Base-by-base conservation (phyloP, 352 stramenopile genomes). In the Phytophthora europaea region DNA sequence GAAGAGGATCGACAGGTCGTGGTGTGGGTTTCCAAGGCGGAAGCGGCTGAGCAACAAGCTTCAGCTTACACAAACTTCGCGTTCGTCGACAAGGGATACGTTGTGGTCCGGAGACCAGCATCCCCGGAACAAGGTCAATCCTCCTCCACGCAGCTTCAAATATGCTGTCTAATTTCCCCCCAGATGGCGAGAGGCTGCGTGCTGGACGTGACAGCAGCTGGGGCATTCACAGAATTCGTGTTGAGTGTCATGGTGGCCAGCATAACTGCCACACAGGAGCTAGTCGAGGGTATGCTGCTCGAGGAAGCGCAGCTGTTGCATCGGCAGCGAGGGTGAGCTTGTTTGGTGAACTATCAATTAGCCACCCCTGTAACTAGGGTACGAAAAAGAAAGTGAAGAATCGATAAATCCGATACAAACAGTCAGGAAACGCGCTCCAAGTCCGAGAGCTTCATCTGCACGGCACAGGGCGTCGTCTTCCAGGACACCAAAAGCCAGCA, bases 41-140 rank as follows among this genome's bases (percentile, higher is more conserved):
- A 90, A 40, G 80, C 85, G 12, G 65, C 79, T 38, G 75, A 83
- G 67, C 34, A 73, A 2, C 70, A 75, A 40, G 13, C 47, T 6
- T 78, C 71, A 6, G 45, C 54, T 10, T 91, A 90, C 72, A 72
- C 75, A 10, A 72, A 82, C 43, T 79, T 88, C 63, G 76, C 73
- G 2, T 90, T 91, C 45, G 65, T 79, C 1, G 82, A 93, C 61
- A 82, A 87, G 38, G 85, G 85, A 9, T 93, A 90, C 75, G 81
- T 91, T 50, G 68, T 93, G 33, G 57, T 91, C 38, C 79, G 84
- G 60, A 76, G 65, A 43, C 73, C 81, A n/a, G 74, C 73, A 34
- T 55, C 65, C 20, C 36, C 48, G 9, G 69, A 76, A 20, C 65
- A 67, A 63, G 59, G 57, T 36, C 52, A 20, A 40, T 7, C 31